Base-by-base conservation (phyloP, 345 rosid genomes). In the Acer yangbiense region DNA sequence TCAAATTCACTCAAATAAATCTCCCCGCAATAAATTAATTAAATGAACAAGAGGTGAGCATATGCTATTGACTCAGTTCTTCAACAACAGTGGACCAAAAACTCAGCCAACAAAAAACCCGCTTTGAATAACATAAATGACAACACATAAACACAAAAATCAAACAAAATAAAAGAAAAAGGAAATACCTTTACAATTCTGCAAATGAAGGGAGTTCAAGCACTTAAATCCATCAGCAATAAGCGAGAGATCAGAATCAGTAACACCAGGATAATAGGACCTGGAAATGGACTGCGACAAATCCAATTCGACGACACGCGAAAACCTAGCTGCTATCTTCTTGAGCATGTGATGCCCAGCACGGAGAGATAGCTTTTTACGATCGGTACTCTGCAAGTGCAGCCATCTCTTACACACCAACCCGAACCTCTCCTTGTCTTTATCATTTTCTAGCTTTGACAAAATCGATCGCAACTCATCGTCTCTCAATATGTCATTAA, bases 351-450 rank as follows among this genome's bases (percentile, higher is more conserved):
- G 98, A 6, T 97, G 88, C 35, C 99, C 99, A 27, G 99, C 99
- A 29, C 97, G 94, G 20, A 90, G 95, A 5, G 95, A 89, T 54
- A 96, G 90, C 86, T 88, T 92, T 90, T 82, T 92, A 87, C 99
- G 86, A 82, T 90, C 97, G 0, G 91, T 86, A 82, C 98, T 95
- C 91, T 95, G 97, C 78, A 95, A 83, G 74, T 78, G 64, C 39
- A 95, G 85, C 99, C 99, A 93, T 80, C 90, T 80, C 90, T 93
- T 92, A 82, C 98, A 96, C 17, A 96, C 99, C 88, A 93, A 82
- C 23, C 99, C 93, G 64, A 92, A 93, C 58, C 84, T 85, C 85
- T 92, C 99, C 89, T 87, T 93, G 81, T 92, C 98, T 83, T 85
- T 87, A 9, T 90, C 94, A 71, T 64, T 78, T 39, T 89, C 97